Evolutionary conservation across 768 basidiomycete species (phyloP), one percentile per base, ranked within the genome.

Genomic region (Suillus weaverae): DNA sequence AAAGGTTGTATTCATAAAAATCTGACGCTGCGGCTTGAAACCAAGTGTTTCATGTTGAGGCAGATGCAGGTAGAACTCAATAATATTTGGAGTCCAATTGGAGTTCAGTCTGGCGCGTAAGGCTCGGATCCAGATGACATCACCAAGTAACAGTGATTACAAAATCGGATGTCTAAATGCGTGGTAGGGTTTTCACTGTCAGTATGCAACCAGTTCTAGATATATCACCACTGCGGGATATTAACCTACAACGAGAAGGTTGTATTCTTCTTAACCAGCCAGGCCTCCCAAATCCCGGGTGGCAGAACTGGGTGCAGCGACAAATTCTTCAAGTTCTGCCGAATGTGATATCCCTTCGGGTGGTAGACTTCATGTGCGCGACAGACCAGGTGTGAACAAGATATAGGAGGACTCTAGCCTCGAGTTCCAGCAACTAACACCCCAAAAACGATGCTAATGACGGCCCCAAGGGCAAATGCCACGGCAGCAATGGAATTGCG

Each of bases 361-460:
- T 9, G 11, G 33, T 33, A 54, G 11, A 36, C n/a, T 22, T 36
- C 8, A 4, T n/a, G 11, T 32, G 22, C 36, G 11, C 2, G 8
- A 16, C 2, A 26, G 14, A 22, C n/a, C 30, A 26, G 20, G 55
- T 57, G 50, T 51, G 50, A 18, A 51, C 3, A 50, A 32, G 46
- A 32, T 4, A 38, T 8, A n/a, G 18, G 22, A 18, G 20, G 39
- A 22, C 30, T 38, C 38, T 66, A 59, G 11, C 30, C 41, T 20
- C 56, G 36, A 11, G 65, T 68, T 46, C 71, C 77, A 10, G 79
- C 76, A 18, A 84, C 60, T 30, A 85, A 67, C 30, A 84, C 71
- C 3, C 76, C 78, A 70, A 85, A 83, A 5, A 81, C 77, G n/a
- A 81, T 69, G 20, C 74, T 74, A 1, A 83, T 80, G 8, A 85